A percentile compares a stretch with the other conserved stretches of the same genome.
These are phyloP conservation scores for Acanthamoeba divionensis DNA, from an alignment of 208 protist genomes.

Conservation along the genomic window DNA sequence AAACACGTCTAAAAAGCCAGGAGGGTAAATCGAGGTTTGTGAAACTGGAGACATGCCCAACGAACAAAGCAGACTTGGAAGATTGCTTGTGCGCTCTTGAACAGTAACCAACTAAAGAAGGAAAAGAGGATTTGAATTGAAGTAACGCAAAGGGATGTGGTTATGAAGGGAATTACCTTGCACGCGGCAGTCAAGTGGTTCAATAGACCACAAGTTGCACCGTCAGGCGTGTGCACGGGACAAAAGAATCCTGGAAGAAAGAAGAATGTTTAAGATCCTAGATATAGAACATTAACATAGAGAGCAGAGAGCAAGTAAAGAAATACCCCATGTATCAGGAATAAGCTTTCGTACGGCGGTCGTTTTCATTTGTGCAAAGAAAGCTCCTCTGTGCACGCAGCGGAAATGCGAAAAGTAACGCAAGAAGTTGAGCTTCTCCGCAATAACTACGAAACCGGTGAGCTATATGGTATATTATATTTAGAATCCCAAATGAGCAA, in stretches of 20 bases:
- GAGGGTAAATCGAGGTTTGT: not conserved
- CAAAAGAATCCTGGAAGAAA: conserved; percentile 93
- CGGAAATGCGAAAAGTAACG: conserved; percentile 98
- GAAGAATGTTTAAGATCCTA: not conserved
- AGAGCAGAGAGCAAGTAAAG: not conserved
- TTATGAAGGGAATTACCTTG: not conserved
- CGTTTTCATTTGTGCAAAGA: conserved; percentile 97
- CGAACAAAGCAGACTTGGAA: not conserved
- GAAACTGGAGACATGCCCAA: not conserved
- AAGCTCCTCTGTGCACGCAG: conserved; percentile 96
- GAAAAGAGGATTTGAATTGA: not conserved
- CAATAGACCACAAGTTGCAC: conserved; percentile 98
- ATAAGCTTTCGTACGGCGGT: conserved; percentile 97
- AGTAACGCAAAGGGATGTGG: not conserved
- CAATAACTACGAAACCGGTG: conserved; percentile 95
- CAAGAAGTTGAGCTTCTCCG: conserved; percentile 98
- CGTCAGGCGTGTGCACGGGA: conserved; percentile 99
- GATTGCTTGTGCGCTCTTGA: not conserved
- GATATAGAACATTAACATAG: not conserved
- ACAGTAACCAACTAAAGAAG: not conserved
- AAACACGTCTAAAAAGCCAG: conserved; percentile 76
- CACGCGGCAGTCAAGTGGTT: conserved; percentile 92
- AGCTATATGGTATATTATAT: conserved; percentile 68
- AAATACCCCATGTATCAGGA: conserved; percentile 94
- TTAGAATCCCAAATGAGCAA: not conserved